Evolutionary conservation across 768 basidiomycete species (phyloP).

Genomic region (Lactarius evosmus): DNA sequence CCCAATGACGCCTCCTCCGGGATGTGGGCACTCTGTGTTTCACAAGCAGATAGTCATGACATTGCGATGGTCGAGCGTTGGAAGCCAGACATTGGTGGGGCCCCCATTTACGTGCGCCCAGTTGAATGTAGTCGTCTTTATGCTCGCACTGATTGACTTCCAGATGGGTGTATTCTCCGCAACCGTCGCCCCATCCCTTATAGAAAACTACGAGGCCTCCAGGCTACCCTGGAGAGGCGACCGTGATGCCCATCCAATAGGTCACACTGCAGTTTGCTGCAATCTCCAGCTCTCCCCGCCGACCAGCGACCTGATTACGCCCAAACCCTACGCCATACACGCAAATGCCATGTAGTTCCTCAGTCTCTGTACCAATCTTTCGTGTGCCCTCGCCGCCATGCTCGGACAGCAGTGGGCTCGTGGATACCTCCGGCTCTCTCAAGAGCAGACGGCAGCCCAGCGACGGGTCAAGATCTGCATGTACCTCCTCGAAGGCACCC

Average conservation of each 20-base stretch:
- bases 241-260: conserved; percentile 6
- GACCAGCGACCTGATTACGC: neutral
- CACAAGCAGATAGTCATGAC: conserved; percentile 8
- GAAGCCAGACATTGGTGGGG: conserved; percentile 23
- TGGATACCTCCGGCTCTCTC: conserved; percentile 18
- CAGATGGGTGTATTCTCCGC: conserved; percentile 27
- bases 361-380: conserved; percentile 20
- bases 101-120: conserved; percentile 23
- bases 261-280: conserved; percentile 11
- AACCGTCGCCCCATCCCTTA: conserved; percentile 23
- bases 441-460: neutral
- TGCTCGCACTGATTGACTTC: neutral
- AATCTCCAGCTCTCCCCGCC: conserved; percentile 6
- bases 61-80: conserved; percentile 12
- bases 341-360: conserved; percentile 27
- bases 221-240: conserved; percentile 12
- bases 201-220: conserved; percentile 24
- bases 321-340: neutral
- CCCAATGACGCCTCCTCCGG: conserved; percentile 13
- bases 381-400: conserved; percentile 17
- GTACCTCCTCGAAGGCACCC: conserved; percentile 6
- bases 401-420: conserved; percentile 22
- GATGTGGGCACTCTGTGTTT: conserved; percentile 21
- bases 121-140: neutral
- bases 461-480: conserved; percentile 16